Base-by-base conservation (phyloP, 2,329 filamentous ascomycete species). In the Talaromyces sp. region DNA sequence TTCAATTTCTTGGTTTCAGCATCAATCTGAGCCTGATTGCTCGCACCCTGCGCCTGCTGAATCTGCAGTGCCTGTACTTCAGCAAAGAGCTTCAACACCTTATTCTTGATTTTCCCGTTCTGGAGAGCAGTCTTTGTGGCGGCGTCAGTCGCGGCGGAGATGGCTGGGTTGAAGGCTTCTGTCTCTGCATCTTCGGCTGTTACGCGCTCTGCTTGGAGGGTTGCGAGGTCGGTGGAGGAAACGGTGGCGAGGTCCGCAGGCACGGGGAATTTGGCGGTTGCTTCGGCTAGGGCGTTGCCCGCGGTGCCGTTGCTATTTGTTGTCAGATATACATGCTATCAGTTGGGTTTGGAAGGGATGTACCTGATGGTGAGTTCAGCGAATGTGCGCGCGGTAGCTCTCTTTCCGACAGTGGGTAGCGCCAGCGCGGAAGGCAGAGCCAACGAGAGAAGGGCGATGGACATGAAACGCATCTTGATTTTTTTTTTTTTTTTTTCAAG, bases 181-280 rank as follows among this genome's bases (percentile, higher is more conserved):
- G 50, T 56, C 19, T 56, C 50, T 13, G 50, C 50, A n/a, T 56
- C 50, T 35, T 56, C 50, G 16, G 50, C 50, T 56, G 50, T 56
- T 35, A 22, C 50, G 31, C 50, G 50, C 31, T 56, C 50, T 13
- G 50, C 31, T 56, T 56, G 50, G 1, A 56, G 31, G 10, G 50
- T 56, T 2, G 3, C 9, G 3, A 56, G 31, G 31, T 56, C 50
- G 16, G 31, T n/a, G 4, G 50, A 13, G 1, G 50, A 35, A 4
- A 56, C 50, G 16, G 50, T 13, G 27, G 50, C n/a, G 16, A 56
- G 50, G 50, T 56, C 50, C 1, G 50, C 50, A n/a, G 50, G 50
- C 31, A 56, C 31, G 1, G 50, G 50, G 16, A 56, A 56, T 37
- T 56, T 56, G 50, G 50, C 50, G 31, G 50, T 56, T 37, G 50